Conservation (phyloP, 768 basidiomycete species). For the Psilocybe tampanensis region DNA sequence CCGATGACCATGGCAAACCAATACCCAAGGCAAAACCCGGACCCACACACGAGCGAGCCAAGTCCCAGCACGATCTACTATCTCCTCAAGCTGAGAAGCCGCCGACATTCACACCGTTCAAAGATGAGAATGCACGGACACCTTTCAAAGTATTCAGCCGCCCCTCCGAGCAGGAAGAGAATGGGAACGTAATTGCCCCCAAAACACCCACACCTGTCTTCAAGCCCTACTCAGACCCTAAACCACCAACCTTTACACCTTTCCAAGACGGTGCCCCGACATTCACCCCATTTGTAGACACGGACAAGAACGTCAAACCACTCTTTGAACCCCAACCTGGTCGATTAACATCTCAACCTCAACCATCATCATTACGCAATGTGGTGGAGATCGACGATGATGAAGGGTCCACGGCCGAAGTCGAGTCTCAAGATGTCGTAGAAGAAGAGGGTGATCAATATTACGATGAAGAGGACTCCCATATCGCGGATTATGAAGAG, state of each 20-base stretch:
- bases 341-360: constrained; percentile 21
- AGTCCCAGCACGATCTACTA: constrained; percentile 39
- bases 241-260: constrained; percentile 39
- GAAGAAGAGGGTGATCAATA: constrained; percentile 31
- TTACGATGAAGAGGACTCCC: constrained; percentile 31
- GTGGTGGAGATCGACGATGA: constrained; percentile 35
- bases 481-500: constrained; percentile 33
- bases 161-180: constrained; percentile 55
- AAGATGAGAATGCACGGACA: constrained; percentile 46
- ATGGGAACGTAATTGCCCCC: constrained; percentile 42
- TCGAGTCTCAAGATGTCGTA: constrained; percentile 30
- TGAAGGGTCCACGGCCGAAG: constrained; percentile 29
- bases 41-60: constrained; percentile 42
- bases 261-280: constrained; percentile 31
- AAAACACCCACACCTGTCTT: constrained; percentile 44
- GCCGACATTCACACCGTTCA: constrained; percentile 40
- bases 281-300: constrained; percentile 33
- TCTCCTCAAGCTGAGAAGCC: constrained; percentile 20
- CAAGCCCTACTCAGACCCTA: constrained; percentile 43
- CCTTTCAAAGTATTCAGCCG: constrained; percentile 75
- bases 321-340: constrained; percentile 6
- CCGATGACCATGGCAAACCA: constrained; percentile 46
- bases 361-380: constrained; percentile 21
- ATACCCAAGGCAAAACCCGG: constrained; percentile 34
- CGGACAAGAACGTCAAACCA: constrained; percentile 24